Evolutionary conservation across 192 early-diverging fungal species (phyloP).

Genomic region (Backusella luteola): DNA sequence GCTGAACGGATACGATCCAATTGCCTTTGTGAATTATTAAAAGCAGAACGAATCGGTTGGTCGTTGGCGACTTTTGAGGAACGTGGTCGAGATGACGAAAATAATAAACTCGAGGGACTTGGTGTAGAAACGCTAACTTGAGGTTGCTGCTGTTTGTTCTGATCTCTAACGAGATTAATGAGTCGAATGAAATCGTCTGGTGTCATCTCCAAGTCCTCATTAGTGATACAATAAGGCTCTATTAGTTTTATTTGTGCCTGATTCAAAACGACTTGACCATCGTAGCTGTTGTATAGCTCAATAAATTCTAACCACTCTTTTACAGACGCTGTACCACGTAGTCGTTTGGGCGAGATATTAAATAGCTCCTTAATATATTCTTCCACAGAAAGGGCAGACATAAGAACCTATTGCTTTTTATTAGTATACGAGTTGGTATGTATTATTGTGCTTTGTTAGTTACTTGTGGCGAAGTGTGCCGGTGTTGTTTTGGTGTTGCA

Average conservation of each 20-base stretch:
- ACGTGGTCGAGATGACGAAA: conserved; percentile 6
- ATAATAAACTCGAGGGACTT: background rate
- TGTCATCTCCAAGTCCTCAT: conserved; percentile 36
- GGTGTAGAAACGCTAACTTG: background rate
- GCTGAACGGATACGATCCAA: background rate
- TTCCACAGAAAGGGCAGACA: background rate
- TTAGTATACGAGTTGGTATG: too few species aligned
- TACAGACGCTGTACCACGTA: background rate
- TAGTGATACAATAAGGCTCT: conserved; percentile 21
- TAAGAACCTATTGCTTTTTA: background rate
- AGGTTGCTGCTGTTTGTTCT: background rate
- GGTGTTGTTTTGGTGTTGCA: background rate
- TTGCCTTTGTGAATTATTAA: background rate
- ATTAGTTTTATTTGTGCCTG: conserved; percentile 22
- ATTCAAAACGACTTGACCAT: conserved; percentile 21
- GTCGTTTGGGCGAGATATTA: background rate
- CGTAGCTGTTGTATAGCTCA: conserved; percentile 17
- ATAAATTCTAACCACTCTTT: conserved; percentile 16
- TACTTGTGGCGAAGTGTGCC: background rate
- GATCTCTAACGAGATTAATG: conserved; percentile 8
- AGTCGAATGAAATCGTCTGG: conserved; percentile 34
- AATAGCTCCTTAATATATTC: background rate
- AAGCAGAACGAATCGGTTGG: background rate
- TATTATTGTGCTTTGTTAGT: background rate
- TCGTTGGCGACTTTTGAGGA: background rate